Evolutionary conservation across 768 basidiomycete genomes (phyloP).

Genomic region (Boletus huronensis): DNA sequence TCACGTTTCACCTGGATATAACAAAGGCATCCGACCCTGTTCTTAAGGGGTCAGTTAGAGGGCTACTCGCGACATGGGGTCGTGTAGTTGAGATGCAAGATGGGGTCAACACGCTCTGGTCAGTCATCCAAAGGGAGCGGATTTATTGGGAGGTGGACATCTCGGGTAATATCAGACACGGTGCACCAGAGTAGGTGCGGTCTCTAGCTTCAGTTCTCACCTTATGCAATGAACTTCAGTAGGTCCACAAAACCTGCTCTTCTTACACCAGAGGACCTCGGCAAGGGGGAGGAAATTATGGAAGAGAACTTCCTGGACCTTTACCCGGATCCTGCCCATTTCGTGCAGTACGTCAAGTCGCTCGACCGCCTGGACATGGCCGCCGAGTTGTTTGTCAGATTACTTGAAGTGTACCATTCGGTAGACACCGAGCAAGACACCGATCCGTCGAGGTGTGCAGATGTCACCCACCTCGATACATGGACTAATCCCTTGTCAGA

Average conservation of each 20-base stretch:
- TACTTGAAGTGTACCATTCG: constrained; percentile 66
- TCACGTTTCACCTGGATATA: constrained; percentile 52
- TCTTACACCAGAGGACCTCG: constrained; percentile 50
- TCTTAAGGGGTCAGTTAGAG: constrained; percentile 54
- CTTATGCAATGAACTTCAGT: constrained; percentile 2
- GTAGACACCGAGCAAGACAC: constrained; percentile 17
- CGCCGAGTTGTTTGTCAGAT: constrained; percentile 67
- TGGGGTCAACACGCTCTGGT: constrained; percentile 56
- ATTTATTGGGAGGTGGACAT: constrained; percentile 55
- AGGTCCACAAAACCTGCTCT: constrained; percentile 37
- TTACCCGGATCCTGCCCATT: constrained; percentile 71
- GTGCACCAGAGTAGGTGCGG: constrained; percentile 41
- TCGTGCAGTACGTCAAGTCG: constrained; percentile 61
- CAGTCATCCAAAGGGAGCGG: constrained; percentile 49
- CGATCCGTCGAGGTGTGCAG: constrained; percentile 23
- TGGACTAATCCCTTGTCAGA: constrained; percentile 34
- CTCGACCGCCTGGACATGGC: constrained; percentile 67
- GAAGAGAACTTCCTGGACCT: constrained; percentile 57
- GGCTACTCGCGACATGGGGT: constrained; percentile 72
- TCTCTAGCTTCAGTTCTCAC: not conserved
- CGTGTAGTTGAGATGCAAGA: constrained; percentile 54
- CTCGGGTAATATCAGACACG: constrained; percentile 47
- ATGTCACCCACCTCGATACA: not conserved
- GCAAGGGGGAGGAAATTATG: constrained; percentile 36
- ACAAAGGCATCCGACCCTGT: constrained; percentile 62